Evolutionary conservation across 129 eudicot genomes (phyloP), one percentile per base, ranked within the genome.

Genomic region (Logfia minima): DNA sequence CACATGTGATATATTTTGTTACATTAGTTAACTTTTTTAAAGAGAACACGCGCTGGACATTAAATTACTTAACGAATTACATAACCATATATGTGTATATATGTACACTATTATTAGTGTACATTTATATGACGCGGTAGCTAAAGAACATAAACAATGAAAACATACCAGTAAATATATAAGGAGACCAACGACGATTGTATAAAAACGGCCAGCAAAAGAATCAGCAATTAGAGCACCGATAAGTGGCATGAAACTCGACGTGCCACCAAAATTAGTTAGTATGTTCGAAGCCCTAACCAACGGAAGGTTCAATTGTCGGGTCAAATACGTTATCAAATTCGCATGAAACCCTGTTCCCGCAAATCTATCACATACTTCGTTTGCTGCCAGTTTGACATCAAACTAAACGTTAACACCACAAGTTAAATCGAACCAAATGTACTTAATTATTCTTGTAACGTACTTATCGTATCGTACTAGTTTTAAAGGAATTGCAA

Each of bases 191-290:
- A 84, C 66, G 28, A 88, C 83, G 37, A 93, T 91, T 0, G 97
- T 93, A 85, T 85, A 90, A 59, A 90, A 93, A 5, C 96, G 88
- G 43, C 98, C 98, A 19, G 93, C 96, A 71, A 79, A 90, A 64
- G 96, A 87, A 63, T 91, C 98, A 4, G 97, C 98, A 4, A 91
- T 70, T 35, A 93, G 66, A 67, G 98, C 97, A 39, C 98, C 97
- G 19, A 93, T 62, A 1, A 90, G 82, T 3, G 97, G 96, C 56
- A 96, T 91, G 72, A 93, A 88, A 71, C 85, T 83, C 2, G 89
- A 80, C 0, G 93, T 86, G 35, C 97, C 98, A 1, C 90, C 90
- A 23, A 90, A 93, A 70, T 91, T 91, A 56, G 97, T 84, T 72
- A 93, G 83, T 29, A 86, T 91, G 82, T 93, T 93, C 65, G 98